These are phyloP conservation scores for Neoboletus brunneissimus DNA, from an alignment of 768 basidiomycete species.

Conservation along the genomic window DNA sequence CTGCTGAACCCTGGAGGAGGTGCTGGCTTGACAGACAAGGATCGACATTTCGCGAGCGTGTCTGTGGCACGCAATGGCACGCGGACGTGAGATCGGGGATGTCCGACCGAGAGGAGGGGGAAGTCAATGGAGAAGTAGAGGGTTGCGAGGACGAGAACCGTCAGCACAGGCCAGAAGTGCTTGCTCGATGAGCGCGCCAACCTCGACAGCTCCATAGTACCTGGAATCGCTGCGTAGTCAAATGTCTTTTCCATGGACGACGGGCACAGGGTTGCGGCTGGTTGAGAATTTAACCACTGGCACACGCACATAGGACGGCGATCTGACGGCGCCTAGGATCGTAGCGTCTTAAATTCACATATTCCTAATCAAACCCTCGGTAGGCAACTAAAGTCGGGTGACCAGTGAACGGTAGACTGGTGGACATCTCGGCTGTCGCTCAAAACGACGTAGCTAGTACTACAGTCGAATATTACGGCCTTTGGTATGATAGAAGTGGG, in stretches of 20 bases:
- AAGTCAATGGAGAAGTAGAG: constrained; percentile 15
- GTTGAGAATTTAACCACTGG: background rate
- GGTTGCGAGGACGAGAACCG: constrained; percentile 11
- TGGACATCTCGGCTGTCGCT: background rate
- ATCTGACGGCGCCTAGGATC: too few relatives aligned
- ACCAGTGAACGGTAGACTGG: too few relatives aligned
- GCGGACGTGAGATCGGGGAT: background rate
- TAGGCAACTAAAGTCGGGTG: too few relatives aligned
- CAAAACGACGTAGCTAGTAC: background rate
- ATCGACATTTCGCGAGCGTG: constrained; percentile 45
- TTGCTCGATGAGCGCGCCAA: background rate
- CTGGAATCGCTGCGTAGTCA: background rate
- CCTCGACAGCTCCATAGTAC: background rate
- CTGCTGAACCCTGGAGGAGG: constrained; percentile 44
- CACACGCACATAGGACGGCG: background rate
- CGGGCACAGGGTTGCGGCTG: background rate
- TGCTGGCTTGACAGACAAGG: constrained; percentile 41
- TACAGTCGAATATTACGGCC: background rate
- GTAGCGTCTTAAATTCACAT: too few relatives aligned
- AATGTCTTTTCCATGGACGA: constrained; percentile 14
- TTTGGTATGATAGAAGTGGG: background rate
- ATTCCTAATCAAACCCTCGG: too few relatives aligned
- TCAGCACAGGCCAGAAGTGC: constrained; percentile 17
- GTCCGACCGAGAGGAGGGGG: background rate
- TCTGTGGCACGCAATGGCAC: constrained; percentile 25